Evolutionary conservation across 208 protist species (phyloP).

Genomic region (Trypanosoma rangeli): DNA sequence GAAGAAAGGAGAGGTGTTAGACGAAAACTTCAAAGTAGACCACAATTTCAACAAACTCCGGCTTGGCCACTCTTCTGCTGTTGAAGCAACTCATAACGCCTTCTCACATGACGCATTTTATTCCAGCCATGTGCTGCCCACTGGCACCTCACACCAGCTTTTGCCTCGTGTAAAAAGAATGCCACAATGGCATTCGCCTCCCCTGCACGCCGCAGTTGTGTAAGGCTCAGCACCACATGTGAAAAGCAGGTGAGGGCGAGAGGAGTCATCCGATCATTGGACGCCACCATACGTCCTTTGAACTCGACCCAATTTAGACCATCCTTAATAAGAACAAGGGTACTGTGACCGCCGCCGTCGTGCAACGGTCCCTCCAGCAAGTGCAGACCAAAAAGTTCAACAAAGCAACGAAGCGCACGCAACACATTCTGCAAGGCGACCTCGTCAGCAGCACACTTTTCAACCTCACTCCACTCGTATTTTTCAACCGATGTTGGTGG

Average conservation of each 20-base stretch:
- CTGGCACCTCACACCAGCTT: not conserved
- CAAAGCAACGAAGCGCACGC: conserved; percentile 62
- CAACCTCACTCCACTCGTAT: conserved; percentile 32
- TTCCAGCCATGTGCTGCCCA: conserved; percentile 31
- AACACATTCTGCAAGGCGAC: conserved; percentile 36
- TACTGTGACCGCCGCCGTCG: not conserved
- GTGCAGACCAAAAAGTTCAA: conserved; percentile 72
- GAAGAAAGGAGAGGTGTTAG: conserved; percentile 9
- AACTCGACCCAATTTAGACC: conserved; percentile 74
- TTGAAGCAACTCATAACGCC: conserved; percentile 8
- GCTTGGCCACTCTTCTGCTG: not conserved
- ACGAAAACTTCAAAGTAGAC: not conserved
- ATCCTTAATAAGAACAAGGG: conserved; percentile 41
- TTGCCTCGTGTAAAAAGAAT: conserved; percentile 54
- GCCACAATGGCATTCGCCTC: conserved; percentile 40
- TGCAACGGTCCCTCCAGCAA: conserved; percentile 20
- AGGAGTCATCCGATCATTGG: conserved; percentile 31
- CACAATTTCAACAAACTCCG: conserved; percentile 1
- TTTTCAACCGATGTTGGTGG: conserved; percentile 24
- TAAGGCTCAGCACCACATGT: conserved; percentile 50
- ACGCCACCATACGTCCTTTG: conserved; percentile 32
- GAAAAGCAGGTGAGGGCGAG: conserved; percentile 42
- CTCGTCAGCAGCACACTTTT: conserved; percentile 32
- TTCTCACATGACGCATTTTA: conserved; percentile 1
- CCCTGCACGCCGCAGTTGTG: conserved; percentile 32